A percentile compares a stretch with the other conserved stretches of the same genome.
These are phyloP conservation scores for Penicillium sp. DNA, from an alignment of 2,329 filamentous ascomycete genomes.

Conservation along the genomic window DNA sequence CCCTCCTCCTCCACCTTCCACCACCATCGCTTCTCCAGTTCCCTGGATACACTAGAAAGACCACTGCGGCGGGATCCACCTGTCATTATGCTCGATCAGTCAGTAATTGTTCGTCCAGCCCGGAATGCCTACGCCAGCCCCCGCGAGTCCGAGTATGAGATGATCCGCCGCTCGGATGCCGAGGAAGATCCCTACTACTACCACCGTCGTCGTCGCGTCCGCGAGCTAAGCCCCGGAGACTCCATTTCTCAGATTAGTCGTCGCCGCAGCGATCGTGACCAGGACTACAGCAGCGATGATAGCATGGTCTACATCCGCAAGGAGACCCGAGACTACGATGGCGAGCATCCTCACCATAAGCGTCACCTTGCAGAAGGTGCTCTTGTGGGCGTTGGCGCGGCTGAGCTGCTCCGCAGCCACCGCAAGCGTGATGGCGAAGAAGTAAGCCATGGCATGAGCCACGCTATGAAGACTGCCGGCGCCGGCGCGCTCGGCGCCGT, in stretches of 20 bases:
- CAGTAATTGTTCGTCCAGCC: slow-evolving; percentile 56
- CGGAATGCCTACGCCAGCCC: slow-evolving; percentile 49
- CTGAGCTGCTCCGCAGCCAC: slow-evolving; percentile 58
- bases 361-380: slow-evolving; percentile 63
- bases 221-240: slow-evolving; percentile 53
- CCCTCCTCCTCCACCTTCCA: slow-evolving; percentile 39
- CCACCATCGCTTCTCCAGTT: slow-evolving; percentile 50
- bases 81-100: slow-evolving; percentile 54
- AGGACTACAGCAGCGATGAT: slow-evolving; percentile 58
- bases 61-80: slow-evolving; percentile 42
- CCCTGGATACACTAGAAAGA: slow-evolving; percentile 52
- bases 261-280: slow-evolving; percentile 35
- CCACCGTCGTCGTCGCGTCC: slow-evolving; percentile 55
- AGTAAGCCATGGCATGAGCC: slow-evolving; percentile 51
- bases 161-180: slow-evolving; percentile 58
- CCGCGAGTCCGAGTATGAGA: slow-evolving; percentile 58
- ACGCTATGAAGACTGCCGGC: slow-evolving; percentile 52
- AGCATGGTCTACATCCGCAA: slow-evolving; percentile 60
- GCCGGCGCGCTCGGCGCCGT: slow-evolving; percentile 61
- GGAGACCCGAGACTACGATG: slow-evolving; percentile 46
- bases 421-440: slow-evolving; percentile 57
- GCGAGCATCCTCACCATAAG: slow-evolving; percentile 52
- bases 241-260: slow-evolving; percentile 52
- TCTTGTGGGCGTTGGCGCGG: slow-evolving; percentile 59
- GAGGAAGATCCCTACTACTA: slow-evolving; percentile 61